Evolutionary conservation across 208 protist genomes (phyloP).

Genomic region (Trypanosoma vivax): DNA sequence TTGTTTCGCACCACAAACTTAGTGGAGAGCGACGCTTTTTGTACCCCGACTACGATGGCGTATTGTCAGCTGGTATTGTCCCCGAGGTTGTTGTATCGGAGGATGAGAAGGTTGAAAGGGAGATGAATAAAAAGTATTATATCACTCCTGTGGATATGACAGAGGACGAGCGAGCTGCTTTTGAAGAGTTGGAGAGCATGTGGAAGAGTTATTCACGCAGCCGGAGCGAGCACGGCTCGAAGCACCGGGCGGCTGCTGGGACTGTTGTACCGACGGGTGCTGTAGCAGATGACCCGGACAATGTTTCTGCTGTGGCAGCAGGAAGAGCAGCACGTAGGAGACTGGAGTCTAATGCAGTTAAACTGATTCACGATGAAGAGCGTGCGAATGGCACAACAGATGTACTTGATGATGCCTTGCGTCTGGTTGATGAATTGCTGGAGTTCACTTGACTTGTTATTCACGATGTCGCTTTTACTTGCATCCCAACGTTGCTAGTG

Average conservation of each 20-base stretch:
- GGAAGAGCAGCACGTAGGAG: neutral
- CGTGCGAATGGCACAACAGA: constrained; percentile 23
- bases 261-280: constrained; percentile 8
- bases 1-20: constrained; percentile 86
- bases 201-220: constrained; percentile 62
- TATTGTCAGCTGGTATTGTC: constrained; percentile 70
- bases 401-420: constrained; percentile 59
- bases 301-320: neutral
- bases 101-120: constrained; percentile 57
- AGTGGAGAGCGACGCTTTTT: constrained; percentile 54
- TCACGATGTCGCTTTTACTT: neutral
- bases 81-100: constrained; percentile 58
- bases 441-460: constrained; percentile 25
- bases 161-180: constrained; percentile 57
- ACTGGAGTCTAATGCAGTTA: neutral
- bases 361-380: constrained; percentile 2
- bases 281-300: constrained; percentile 1
- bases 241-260: constrained; percentile 32
- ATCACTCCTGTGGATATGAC: constrained; percentile 54
- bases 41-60: constrained; percentile 84
- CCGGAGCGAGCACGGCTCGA: constrained; percentile 45
- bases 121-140: constrained; percentile 36
- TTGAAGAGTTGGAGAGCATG: constrained; percentile 77
- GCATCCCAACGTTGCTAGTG: neutral
- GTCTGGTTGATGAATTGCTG: constrained; percentile 67